phyloP scores from a whole-genome alignment of 1,284 basidiomycete species.

The Gymnopus androsaceus region DNA sequence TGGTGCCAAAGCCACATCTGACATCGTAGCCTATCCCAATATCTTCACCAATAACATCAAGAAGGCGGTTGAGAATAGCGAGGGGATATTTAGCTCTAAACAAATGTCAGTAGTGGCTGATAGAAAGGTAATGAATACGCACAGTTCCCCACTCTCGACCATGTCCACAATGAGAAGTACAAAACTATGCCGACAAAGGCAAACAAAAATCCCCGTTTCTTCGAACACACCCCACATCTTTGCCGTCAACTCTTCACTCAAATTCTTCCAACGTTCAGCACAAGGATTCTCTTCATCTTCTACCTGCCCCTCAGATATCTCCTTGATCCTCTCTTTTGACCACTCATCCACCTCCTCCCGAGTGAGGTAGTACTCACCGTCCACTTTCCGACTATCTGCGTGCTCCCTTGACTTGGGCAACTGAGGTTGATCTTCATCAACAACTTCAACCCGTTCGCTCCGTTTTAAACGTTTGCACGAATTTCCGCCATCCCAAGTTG shows the following conservation, averaged over 20 bases:
- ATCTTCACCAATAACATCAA: slow-evolving; percentile 26
- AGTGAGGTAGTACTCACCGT: slow-evolving; percentile 8
- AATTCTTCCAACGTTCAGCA: slow-evolving; percentile 21
- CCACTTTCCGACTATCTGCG: not conserved
- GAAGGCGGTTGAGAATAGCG: slow-evolving; percentile 26
- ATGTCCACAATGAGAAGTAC: slow-evolving; percentile 22
- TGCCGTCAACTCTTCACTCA: slow-evolving; percentile 17
- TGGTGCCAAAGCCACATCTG: slow-evolving; percentile 20
- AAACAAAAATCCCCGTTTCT: slow-evolving; percentile 21
- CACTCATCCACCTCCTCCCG: slow-evolving; percentile 16
- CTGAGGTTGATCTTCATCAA: no score
- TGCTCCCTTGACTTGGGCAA: no score
- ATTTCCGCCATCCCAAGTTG: no score
- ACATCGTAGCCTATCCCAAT: slow-evolving; percentile 31
- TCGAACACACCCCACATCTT: slow-evolving; percentile 25
- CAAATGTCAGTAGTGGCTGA: not conserved
- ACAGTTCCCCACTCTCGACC: slow-evolving; percentile 26
- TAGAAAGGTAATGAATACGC: slow-evolving; percentile 7
- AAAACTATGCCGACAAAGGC: slow-evolving; percentile 23
- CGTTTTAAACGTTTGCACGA: no score
- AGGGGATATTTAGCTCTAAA: slow-evolving; percentile 38
- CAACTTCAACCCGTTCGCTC: no score
- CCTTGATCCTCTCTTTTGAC: not conserved
- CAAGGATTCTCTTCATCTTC: slow-evolving; percentile 13
- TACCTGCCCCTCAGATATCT: not conserved